Evolutionary conservation across 106 monocot genomes (phyloP), one percentile per base, ranked within the genome.

Genomic region (Platanthera zijinensis): DNA sequence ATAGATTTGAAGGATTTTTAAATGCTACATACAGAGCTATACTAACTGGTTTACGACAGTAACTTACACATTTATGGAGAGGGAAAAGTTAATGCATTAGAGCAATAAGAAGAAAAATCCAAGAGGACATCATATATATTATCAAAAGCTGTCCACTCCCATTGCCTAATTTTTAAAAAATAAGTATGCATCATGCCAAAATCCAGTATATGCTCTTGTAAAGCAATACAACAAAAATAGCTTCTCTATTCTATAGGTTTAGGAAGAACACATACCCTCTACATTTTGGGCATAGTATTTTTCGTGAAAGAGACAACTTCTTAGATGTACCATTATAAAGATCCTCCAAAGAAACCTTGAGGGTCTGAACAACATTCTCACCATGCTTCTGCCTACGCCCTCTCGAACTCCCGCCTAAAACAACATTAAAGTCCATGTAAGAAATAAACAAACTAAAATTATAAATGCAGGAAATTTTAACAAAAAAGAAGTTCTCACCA

Each of bases 341-440:
- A 6, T 90, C 90, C 66, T 90, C 90, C 54, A 90, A 48, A 32
- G 90, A 82, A 12, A 87, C 85, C 76, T 87, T 83, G 47, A 88
- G 7, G 17, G 77, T 46, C 48, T 88, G 82, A 56, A 88, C 81
- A 15, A 88, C 77, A 78, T 88, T 80, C 53, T 88, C 87, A 64
- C 87, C 87, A 63, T 69, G 74, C 68, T 63, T 90, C 56, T 87
- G 80, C 80, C 90, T 86, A 57, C 72, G 81, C 19, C 81, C 74
- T 59, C 87, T 83, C 13, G 80, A 78, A 48, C 81, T 79, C 56
- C 85, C 83, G 47, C 87, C 90, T 90, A 19, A 77, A 51, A 54
- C 19, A 32, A 13, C 50, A 10, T 59, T n/a, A n/a, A 54, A 75
- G 32, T 39, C 39, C 39, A 19, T 7, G 1, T 14, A 76, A 62